Base-by-base conservation (phyloP, 2,329 filamentous ascomycete genomes). In the Aspergillus glaucus region DNA sequence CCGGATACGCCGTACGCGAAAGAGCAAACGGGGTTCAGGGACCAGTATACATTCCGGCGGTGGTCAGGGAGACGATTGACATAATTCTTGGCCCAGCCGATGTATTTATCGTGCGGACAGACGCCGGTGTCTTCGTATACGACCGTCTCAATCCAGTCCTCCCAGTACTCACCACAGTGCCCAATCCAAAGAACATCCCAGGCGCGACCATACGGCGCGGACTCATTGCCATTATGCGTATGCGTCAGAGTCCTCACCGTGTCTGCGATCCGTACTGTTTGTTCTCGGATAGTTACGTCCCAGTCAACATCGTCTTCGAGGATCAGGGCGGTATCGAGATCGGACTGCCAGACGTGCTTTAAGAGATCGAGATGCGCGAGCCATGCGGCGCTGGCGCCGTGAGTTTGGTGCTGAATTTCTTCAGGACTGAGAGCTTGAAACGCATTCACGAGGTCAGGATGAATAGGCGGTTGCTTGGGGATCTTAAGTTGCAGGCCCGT, bases 171-270 rank as follows among this genome's bases (percentile, higher is more conserved):
- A 4, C 61, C 64, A 52, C 68, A 71, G 40, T 66, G 63, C 0
- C 68, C 69, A 15, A 72, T 50, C 66, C 67, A 70, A 1, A 72
- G 56, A 9, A 72, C 52, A 51, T 71, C 67, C 67, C 68, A 71
- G 4, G 54, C 48, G 1, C 41, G 52, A 2, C 67, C 67, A 47
- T 65, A 70, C 0, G 65, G 64, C 0, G 52, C 48, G 3, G 34
- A 12, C 21, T 57, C 50, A 1, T 50, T 36, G 2, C 3, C 8
- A 5, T 36, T 21, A 5, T 2, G 4, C 3, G 47, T 49, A 2
- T 54, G 46, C 7, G 58, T 62, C 37, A 69, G 59, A 7, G 57
- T 51, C 12, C 64, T 57, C 2, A 69, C 60, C 9, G 60, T 63
- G 15, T 54, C 48, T 36, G 64, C 49, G 15, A 15, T 15, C 15